phyloP scores from a whole-genome alignment of 768 basidiomycete genomes.

The Rhizopogon roseolus region DNA sequence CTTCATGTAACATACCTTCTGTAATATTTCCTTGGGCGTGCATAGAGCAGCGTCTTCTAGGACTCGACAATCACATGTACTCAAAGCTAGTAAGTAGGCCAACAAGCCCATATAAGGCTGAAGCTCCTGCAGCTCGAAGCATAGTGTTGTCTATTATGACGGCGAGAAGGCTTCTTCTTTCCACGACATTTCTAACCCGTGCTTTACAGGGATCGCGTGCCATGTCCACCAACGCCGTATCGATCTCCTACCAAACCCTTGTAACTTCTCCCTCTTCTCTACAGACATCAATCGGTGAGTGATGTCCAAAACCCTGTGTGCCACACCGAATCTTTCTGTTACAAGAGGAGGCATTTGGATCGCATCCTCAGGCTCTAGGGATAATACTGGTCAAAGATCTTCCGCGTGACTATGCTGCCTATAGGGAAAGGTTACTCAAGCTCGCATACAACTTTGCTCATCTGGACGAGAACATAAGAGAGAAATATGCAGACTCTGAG shows the following conservation, averaged over 20 bases:
- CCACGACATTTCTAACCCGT: conserved; percentile 1
- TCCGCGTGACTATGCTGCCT: conserved; percentile 54
- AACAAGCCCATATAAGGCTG: too few relatives aligned
- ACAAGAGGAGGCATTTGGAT: conserved; percentile 79
- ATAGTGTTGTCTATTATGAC: background rate
- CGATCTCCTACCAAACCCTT: conserved; percentile 60
- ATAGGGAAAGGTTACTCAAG: conserved; percentile 70
- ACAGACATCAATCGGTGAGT: conserved; percentile 55
- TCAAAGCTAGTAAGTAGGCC: background rate
- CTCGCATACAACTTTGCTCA: conserved; percentile 73
- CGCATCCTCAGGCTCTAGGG: conserved; percentile 68
- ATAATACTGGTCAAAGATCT: conserved; percentile 82
- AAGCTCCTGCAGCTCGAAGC: too few relatives aligned
- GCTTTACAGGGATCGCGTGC: conserved; percentile 11
- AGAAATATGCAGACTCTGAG: conserved; percentile 67
- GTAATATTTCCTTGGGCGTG: background rate
- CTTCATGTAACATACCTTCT: background rate
- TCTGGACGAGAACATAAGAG: conserved; percentile 59
- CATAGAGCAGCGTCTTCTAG: too few relatives aligned
- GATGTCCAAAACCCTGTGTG: background rate
- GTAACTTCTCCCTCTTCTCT: conserved; percentile 49
- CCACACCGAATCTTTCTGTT: background rate
- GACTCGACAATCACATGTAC: background rate
- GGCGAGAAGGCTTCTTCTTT: conserved; percentile 10
- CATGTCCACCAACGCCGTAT: conserved; percentile 29